Conservation (phyloP, 306 rosid genomes). For the Crotalaria pallida region DNA sequence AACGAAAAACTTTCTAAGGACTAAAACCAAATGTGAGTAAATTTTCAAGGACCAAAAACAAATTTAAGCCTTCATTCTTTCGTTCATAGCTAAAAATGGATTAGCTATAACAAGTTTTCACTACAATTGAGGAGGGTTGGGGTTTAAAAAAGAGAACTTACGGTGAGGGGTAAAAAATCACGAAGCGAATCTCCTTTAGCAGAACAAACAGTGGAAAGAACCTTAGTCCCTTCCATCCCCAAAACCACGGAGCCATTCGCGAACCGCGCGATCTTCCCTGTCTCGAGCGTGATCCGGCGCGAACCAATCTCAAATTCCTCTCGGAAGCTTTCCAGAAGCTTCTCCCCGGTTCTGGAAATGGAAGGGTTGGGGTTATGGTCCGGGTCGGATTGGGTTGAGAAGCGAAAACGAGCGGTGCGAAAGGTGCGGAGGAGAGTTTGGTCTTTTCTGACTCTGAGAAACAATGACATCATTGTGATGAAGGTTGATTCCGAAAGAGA, state of each 20-base stretch:
- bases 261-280: conserved; percentile 82
- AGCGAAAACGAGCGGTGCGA: conserved; percentile 61
- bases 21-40: too few species aligned
- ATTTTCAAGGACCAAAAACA: too few species aligned
- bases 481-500: too few species aligned
- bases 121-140: too few species aligned
- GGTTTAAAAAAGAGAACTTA: conserved; percentile 19
- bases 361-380: conserved; percentile 27
- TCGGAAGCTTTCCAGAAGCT: conserved; percentile 51
- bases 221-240: conserved; percentile 65
- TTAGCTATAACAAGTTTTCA: too few species aligned
- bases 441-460: too few species aligned
- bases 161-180: conserved; percentile 92
- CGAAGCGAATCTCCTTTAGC: conserved; percentile 57
- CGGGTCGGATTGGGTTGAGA: conserved; percentile 40
- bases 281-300: conserved; percentile 54
- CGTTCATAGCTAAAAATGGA: too few species aligned
- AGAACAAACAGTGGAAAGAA: conserved; percentile 66
- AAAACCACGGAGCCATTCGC: conserved; percentile 82
- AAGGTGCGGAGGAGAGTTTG: not conserved
- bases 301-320: conserved; percentile 90
- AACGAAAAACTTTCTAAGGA: too few species aligned
- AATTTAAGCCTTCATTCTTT: too few species aligned
- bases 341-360: conserved; percentile 23
- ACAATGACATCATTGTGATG: too few species aligned